Conservation (phyloP, 2,329 filamentous ascomycete species). For the Annulohypoxylon truncatum region DNA sequence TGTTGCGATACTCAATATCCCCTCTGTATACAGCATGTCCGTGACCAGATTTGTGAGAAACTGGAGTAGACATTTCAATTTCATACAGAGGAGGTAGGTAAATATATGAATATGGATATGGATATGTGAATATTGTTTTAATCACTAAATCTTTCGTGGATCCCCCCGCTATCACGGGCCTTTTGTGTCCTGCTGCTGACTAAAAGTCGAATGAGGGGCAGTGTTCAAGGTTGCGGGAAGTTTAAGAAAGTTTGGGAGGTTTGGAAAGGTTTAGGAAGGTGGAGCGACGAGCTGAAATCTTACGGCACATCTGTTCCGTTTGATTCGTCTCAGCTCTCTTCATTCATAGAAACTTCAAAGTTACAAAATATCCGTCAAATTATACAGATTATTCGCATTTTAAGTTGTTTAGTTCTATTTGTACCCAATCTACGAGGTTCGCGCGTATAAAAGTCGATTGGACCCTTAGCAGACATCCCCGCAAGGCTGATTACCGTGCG, state of each 20-base stretch:
- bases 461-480: not conserved
- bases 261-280: constrained; percentile 8
- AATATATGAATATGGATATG: too few species aligned
- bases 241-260: not conserved
- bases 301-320: constrained; percentile 19
- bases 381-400: not conserved
- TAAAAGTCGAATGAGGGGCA: constrained; percentile 35
- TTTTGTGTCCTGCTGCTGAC: constrained; percentile 19
- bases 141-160: not conserved
- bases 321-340: constrained; percentile 30
- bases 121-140: not conserved
- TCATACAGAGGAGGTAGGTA: too few species aligned
- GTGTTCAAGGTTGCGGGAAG: not conserved
- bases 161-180: constrained; percentile 11
- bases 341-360: constrained; percentile 9
- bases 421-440: not conserved
- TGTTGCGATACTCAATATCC: not conserved
- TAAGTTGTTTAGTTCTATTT: not conserved
- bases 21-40: not conserved
- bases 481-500: constrained; percentile 21
- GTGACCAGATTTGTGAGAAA: not conserved
- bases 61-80: not conserved
- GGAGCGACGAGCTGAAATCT: constrained; percentile 20
- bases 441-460: not conserved
- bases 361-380: constrained; percentile 22